These are phyloP conservation scores for Cutaneotrichosporon dermatis DNA, from an alignment of 1,284 basidiomycete species.

Conservation along the genomic window DNA sequence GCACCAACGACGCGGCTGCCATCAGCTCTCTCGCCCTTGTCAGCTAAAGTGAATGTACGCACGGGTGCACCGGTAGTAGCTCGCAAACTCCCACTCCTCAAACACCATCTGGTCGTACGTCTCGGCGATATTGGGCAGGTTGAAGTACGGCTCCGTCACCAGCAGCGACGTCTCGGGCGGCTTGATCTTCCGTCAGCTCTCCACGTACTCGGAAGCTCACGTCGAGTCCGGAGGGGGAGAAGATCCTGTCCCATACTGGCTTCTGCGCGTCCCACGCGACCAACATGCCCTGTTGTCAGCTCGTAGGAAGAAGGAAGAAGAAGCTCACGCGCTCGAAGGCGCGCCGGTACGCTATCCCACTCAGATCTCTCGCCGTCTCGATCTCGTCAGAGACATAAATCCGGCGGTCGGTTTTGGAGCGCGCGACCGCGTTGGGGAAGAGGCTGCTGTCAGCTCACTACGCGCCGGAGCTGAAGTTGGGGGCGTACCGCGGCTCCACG, in stretches of 20 bases:
- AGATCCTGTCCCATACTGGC: conserved; percentile 80
- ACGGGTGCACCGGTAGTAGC: conserved; percentile 77
- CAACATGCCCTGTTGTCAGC: conserved; percentile 66
- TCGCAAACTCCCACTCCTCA: conserved; percentile 89
- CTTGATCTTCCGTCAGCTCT: conserved; percentile 56
- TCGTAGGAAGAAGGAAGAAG: neutral
- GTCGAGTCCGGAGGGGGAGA: conserved; percentile 64
- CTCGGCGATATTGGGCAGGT: conserved; percentile 82
- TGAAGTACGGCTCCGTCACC: conserved; percentile 90
- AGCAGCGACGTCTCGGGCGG: conserved; percentile 67
- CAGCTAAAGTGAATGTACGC: conserved; percentile 39
- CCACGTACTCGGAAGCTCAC: conserved; percentile 55
- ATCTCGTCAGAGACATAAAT: conserved; percentile 80
- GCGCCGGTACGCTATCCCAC: conserved; percentile 70
- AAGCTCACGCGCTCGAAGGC: conserved; percentile 77
- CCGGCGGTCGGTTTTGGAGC: conserved; percentile 70
- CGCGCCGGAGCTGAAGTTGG: neutral
- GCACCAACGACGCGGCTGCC: conserved; percentile 70
- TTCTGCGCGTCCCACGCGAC: conserved; percentile 91
- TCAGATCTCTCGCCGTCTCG: conserved; percentile 66
- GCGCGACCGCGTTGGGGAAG: conserved; percentile 70
- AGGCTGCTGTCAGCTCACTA: conserved; percentile 52
- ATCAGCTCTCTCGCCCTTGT: neutral
- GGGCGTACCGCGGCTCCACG: conserved; percentile 38
- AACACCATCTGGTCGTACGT: conserved; percentile 91